These are phyloP conservation scores for Penium margaritaceum DNA, from an alignment of 139 green algal genomes.

Conservation along the genomic window DNA sequence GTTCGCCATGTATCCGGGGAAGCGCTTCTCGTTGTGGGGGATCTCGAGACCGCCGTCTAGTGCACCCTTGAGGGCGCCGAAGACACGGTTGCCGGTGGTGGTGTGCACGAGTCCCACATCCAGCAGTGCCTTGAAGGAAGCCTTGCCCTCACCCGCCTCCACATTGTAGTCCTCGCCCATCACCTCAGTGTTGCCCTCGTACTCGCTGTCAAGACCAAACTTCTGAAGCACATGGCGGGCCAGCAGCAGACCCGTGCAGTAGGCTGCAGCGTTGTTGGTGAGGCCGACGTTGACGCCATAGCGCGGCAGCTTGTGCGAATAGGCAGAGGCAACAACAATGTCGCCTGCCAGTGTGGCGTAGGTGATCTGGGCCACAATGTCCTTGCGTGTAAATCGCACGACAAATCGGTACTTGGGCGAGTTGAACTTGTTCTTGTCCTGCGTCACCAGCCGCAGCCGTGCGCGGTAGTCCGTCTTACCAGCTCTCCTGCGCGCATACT, in stretches of 20 bases:
- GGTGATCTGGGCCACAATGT: conserved; percentile 78
- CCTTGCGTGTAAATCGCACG: conserved; percentile 75
- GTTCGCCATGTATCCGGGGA: conserved; percentile 81
- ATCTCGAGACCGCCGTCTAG: conserved; percentile 94
- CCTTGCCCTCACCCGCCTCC: conserved; percentile 70
- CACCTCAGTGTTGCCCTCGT: conserved; percentile 62
- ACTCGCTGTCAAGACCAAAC: conserved; percentile 81
- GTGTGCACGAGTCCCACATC: conserved; percentile 94
- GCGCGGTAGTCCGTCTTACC: conserved; percentile 95
- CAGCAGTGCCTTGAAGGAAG: conserved; percentile 88
- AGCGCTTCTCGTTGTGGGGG: conserved; percentile 97
- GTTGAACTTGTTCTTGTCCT: conserved; percentile 99
- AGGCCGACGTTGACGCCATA: conserved; percentile 88
- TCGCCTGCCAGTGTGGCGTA: conserved; percentile 91
- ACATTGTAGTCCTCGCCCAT: conserved; percentile 95
- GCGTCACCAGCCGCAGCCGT: conserved; percentile 75
- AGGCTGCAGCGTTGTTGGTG: conserved; percentile 90
- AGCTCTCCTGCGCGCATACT: too few relatives aligned
- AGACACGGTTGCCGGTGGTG: conserved; percentile 87
- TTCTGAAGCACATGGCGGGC: conserved; percentile 87
- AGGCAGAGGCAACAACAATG: conserved; percentile 76
- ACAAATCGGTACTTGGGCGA: conserved; percentile 86
- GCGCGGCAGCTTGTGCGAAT: conserved; percentile 83
- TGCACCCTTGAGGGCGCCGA: conserved; percentile 81
- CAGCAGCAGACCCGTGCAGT: conserved; percentile 86